These are phyloP conservation scores for Globisporangium sylvaticum DNA, from an alignment of 352 stramenopile genomes.

Conservation along the genomic window DNA sequence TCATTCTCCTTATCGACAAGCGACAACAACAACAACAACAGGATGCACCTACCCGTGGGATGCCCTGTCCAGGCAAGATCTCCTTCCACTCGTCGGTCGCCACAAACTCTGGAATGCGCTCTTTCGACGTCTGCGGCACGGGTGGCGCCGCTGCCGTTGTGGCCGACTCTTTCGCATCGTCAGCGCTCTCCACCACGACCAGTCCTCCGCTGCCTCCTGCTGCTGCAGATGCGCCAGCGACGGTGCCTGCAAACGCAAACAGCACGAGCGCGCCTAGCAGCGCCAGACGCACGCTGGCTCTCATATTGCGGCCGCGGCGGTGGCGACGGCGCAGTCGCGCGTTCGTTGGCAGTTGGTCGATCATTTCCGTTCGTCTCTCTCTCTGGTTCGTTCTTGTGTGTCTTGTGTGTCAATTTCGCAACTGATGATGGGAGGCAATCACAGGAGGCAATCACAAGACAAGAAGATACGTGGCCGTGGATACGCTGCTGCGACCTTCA, in stretches of 20 bases:
- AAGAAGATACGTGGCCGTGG: slow-evolving; percentile 10
- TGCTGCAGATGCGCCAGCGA: background rate
- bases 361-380: background rate
- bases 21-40: background rate
- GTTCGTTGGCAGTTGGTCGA: slow-evolving; percentile 1
- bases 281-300: background rate
- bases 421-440: background rate
- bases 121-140: background rate
- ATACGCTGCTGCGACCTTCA: background rate
- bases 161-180: slow-evolving; percentile 11
- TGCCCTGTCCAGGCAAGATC: slow-evolving; percentile 46
- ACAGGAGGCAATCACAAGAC: background rate
- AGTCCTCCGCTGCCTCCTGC: background rate
- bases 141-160: background rate
- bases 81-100: slow-evolving; percentile 59
- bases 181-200: slow-evolving; percentile 11
- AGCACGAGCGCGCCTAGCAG: slow-evolving; percentile 3
- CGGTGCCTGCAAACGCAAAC: slow-evolving; percentile 4
- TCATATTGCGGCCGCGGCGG: background rate
- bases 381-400: background rate
- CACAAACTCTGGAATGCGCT: slow-evolving; percentile 47
- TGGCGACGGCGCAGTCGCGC: background rate
- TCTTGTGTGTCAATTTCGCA: slow-evolving; percentile 9
- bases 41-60: slow-evolving; percentile 42
- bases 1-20: background rate